Base-by-base conservation (phyloP, 331 rosid genomes). In the Saraca asoca region DNA sequence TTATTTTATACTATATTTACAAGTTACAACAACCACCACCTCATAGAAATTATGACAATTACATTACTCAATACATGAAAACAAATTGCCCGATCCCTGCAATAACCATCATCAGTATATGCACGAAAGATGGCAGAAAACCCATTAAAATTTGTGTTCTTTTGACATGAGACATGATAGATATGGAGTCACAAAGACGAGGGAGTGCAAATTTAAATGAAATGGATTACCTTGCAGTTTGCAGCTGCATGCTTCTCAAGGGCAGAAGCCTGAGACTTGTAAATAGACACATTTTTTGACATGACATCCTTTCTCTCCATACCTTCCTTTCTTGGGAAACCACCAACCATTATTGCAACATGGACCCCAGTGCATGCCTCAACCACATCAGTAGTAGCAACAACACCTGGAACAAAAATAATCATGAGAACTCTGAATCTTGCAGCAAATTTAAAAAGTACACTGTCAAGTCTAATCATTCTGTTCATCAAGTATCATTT, bases 301-400 rank as follows among this genome's bases (percentile, higher is more conserved):
- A 88, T 91, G 62, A 91, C 91, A 46, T 91, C 95, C 60, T 91
- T 91, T 75, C 96, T 85, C 67, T 80, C 97, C 96, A 91, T 91
- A 50, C 96, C 95, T 77, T 88, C 97, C 62, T 91, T 91, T 74
- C 97, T 88, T 14, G 96, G 95, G 85, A 91, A 91, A 39, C 97
- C 88, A 79, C 96, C 97, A 78, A 91, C 96, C 97, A 91, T 85
- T 44, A 91, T 79, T 0, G 88, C 96, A 66, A 91, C 57, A 54
- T 63, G 86, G 73, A 91, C 95, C 64, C 95, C 87, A 13, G 80
- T 68, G 82, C 87, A 82, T 2, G 76, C 91, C 77, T 82, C 87
- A 18, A 82, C 91, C 64, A 63, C 95, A 80, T 88, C 96, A 58
- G 96, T 91, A 61, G 95, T 83, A 48, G 96, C 97, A 86, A 91